Evolutionary conservation across 257 asterid species (phyloP).

Genomic region (Eucommia ulmoides): DNA sequence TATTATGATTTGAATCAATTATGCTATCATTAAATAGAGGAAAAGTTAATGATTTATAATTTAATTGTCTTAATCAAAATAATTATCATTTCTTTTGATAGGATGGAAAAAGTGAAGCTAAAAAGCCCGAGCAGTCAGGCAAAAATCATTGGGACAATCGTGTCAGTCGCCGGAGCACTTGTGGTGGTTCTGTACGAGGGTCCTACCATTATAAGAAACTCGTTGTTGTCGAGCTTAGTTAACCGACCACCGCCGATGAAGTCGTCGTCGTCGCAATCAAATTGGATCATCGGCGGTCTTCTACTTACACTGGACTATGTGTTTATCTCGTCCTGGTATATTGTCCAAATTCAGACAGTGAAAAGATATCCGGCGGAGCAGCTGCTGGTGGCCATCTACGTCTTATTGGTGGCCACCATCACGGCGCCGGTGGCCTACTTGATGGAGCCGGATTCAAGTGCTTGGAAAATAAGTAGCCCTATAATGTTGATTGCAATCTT

Average conservation of each 20-base stretch:
- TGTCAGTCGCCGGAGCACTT: slow-evolving; percentile 34
- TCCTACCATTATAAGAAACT: slow-evolving; percentile 19
- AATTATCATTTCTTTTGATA: too few relatives aligned
- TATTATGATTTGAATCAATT: too few relatives aligned
- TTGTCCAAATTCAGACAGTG: slow-evolving; percentile 14
- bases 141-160: slow-evolving; percentile 25
- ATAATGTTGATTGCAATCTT: slow-evolving; percentile 2
- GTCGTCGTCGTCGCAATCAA: slow-evolving; percentile 14
- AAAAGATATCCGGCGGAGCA: slow-evolving; percentile 44
- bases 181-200: slow-evolving; percentile 40
- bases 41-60: too few relatives aligned
- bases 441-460: slow-evolving; percentile 12
- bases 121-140: slow-evolving; percentile 16
- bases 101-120: slow-evolving; percentile 33
- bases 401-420: neutral
- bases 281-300: slow-evolving; percentile 31
- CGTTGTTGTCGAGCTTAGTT: neutral
- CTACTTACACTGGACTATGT: slow-evolving; percentile 14
- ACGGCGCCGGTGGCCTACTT: slow-evolving; percentile 12
- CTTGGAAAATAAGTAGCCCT: slow-evolving; percentile 11
- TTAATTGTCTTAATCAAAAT: too few relatives aligned
- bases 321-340: slow-evolving; percentile 22
- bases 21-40: too few relatives aligned
- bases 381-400: slow-evolving; percentile 21
- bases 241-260: neutral